A percentile compares a stretch with the other conserved stretches of the same genome.
phyloP scores from a whole-genome alignment of 2,329 filamentous ascomycete genomes.

The Xylaria sp. region DNA sequence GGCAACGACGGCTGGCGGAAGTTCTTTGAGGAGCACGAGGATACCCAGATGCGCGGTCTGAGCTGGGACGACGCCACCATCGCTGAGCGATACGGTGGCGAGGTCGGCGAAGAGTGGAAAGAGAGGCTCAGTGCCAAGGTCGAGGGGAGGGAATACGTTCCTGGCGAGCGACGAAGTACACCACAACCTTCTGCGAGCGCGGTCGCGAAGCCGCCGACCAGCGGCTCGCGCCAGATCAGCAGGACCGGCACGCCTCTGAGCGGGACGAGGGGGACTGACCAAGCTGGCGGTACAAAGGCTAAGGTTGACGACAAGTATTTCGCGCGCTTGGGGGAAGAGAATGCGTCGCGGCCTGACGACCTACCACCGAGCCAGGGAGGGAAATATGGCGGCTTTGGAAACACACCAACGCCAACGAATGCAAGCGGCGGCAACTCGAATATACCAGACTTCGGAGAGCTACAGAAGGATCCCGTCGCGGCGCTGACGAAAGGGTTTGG shows the following conservation, averaged over 20 bases:
- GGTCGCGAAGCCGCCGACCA: conserved; percentile 44
- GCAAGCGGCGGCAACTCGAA: conserved; percentile 46
- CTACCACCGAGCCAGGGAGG: conserved; percentile 89
- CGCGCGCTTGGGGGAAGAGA: conserved; percentile 80
- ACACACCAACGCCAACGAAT: conserved; percentile 63
- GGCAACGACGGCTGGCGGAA: conserved; percentile 86
- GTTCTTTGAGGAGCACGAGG: conserved; percentile 79
- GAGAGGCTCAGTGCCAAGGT: conserved; percentile 86
- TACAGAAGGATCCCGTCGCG: conserved; percentile 88
- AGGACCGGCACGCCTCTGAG: conserved; percentile 48
- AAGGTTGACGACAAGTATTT: conserved; percentile 89
- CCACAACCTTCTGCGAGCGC: conserved; percentile 41
- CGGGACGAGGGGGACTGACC: conserved; percentile 45
- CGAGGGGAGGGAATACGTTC: conserved; percentile 85
- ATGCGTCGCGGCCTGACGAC: conserved; percentile 74
- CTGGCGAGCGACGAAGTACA: conserved; percentile 64
- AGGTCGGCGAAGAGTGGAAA: conserved; percentile 94
- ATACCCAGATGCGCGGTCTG: conserved; percentile 69
- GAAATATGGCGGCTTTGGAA: conserved; percentile 91
- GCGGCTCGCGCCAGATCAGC: conserved; percentile 35
- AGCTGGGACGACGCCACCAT: conserved; percentile 89
- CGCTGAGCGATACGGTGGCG: conserved; percentile 85
- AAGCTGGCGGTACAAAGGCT: conserved; percentile 53
- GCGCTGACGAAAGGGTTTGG: conserved; percentile 92
- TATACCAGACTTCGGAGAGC: conserved; percentile 78